Conservation (phyloP, 345 rosid species). For the Lepidium africanum region DNA sequence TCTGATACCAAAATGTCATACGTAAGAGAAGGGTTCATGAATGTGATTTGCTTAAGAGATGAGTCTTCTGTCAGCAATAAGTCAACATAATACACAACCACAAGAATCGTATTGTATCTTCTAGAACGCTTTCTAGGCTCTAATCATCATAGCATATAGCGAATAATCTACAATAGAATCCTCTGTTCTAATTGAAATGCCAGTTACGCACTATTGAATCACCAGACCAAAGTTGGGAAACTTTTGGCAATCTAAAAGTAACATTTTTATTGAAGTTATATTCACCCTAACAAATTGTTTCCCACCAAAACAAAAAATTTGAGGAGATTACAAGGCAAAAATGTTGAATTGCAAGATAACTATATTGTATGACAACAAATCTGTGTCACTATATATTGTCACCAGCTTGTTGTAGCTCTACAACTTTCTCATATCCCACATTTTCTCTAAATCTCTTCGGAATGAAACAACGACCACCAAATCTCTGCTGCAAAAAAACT, state of each 20-base stretch:
- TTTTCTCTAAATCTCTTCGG: constrained; percentile 45
- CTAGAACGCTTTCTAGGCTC: not conserved
- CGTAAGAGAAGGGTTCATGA: not conserved
- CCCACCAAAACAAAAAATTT: not conserved
- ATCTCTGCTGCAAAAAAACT: constrained; percentile 67
- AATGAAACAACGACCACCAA: constrained; percentile 56
- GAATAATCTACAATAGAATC: not conserved
- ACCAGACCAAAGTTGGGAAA: not conserved
- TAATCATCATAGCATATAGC: not conserved
- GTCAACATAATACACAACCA: not conserved
- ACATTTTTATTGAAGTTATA: constrained; percentile 2
- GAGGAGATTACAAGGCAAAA: not conserved
- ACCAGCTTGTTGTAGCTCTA: constrained; percentile 25
- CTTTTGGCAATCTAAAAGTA: not conserved
- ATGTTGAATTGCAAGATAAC: not conserved
- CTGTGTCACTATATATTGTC: not conserved
- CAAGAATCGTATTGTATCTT: not conserved
- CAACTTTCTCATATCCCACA: constrained; percentile 54
- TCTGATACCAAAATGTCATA: not conserved
- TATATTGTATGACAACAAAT: not conserved
- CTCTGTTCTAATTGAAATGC: not conserved
- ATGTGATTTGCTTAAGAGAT: not conserved
- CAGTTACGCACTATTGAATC: not conserved
- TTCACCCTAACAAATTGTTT: constrained; percentile 10
- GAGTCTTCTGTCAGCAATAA: not conserved